phyloP scores from a whole-genome alignment of 352 stramenopile species.

The Phytopythium chamaehyphon region DNA sequence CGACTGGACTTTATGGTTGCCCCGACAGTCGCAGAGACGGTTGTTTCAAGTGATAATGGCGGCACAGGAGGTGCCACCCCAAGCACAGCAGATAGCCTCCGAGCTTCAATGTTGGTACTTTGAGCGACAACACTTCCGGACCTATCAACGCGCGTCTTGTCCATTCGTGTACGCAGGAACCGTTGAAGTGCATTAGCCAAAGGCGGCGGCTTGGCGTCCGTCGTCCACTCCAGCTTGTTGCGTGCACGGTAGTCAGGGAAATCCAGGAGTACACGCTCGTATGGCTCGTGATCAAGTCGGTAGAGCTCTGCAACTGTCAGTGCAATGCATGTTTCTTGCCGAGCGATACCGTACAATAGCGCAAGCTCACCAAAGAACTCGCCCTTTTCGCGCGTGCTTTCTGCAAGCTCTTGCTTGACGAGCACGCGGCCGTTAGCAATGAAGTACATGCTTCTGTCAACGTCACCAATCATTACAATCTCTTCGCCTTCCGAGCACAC shows the following conservation, averaged over 20 bases:
- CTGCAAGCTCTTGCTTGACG: constrained; percentile 46
- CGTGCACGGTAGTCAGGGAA: constrained; percentile 62
- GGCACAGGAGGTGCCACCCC: not conserved
- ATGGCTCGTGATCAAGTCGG: constrained; percentile 51
- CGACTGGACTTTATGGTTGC: not conserved
- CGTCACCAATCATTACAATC: constrained; percentile 65
- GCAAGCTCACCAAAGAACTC: constrained; percentile 62
- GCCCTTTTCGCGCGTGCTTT: constrained; percentile 44
- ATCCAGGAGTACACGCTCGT: constrained; percentile 55
- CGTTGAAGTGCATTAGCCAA: constrained; percentile 11
- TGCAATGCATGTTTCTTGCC: constrained; percentile 59
- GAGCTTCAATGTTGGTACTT: not conserved
- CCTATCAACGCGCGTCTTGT: not conserved
- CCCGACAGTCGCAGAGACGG: not conserved
- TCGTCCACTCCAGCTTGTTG: constrained; percentile 57
- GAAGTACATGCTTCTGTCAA: constrained; percentile 80
- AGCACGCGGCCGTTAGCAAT: constrained; percentile 56
- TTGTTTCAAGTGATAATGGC: not conserved
- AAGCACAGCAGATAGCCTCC: not conserved
- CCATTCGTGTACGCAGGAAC: constrained; percentile 10
- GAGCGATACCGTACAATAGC: constrained; percentile 55
- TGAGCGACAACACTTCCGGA: not conserved
- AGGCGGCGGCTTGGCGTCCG: constrained; percentile 13
- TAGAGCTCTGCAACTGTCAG: constrained; percentile 61
- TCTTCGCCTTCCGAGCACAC: constrained; percentile 63